phyloP scores from a whole-genome alignment of 345 rosid genomes.

The Gossypium stocksii region DNA sequence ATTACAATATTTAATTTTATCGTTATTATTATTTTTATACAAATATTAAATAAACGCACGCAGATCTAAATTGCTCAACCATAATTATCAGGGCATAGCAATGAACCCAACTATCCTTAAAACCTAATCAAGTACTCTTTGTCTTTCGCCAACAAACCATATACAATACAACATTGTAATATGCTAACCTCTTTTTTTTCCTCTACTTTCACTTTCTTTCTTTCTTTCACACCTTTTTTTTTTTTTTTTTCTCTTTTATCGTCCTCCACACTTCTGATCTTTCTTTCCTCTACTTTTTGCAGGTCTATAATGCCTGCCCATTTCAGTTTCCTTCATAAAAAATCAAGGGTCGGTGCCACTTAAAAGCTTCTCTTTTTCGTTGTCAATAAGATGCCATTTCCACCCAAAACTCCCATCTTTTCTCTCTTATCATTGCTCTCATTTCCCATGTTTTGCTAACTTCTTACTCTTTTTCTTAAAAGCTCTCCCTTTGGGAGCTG shows the following conservation, averaged over 20 bases:
- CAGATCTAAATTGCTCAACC: rapidly evolving
- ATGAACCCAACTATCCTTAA: too few species aligned
- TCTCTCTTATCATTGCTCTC: background rate
- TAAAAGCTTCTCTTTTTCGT: slow-evolving; percentile 20
- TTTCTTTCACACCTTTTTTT: background rate
- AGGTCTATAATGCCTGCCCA: slow-evolving; percentile 41
- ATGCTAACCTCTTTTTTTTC: slow-evolving; percentile 11
- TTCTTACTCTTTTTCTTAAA: background rate
- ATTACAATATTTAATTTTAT: too few species aligned
- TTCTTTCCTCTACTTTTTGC: slow-evolving; percentile 3
- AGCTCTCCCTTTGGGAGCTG: background rate
- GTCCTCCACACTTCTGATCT: background rate
- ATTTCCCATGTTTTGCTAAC: background rate
- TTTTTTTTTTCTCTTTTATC: slow-evolving; percentile 1
- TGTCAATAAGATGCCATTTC: slow-evolving; percentile 41
- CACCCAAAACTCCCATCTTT: slow-evolving; percentile 12
- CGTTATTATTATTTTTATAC: too few species aligned
- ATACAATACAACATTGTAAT: background rate
- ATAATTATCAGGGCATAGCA: too few species aligned
- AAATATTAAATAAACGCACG: rapidly evolving
- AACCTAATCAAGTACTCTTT: background rate
- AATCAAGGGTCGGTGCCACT: slow-evolving; percentile 52
- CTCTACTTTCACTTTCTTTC: slow-evolving; percentile 25
- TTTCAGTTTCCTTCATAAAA: slow-evolving; percentile 20
- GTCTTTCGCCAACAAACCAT: slow-evolving; percentile 1